Evolutionary conservation across 2,329 filamentous ascomycete genomes (phyloP).

Genomic region (Periconia digitata): DNA sequence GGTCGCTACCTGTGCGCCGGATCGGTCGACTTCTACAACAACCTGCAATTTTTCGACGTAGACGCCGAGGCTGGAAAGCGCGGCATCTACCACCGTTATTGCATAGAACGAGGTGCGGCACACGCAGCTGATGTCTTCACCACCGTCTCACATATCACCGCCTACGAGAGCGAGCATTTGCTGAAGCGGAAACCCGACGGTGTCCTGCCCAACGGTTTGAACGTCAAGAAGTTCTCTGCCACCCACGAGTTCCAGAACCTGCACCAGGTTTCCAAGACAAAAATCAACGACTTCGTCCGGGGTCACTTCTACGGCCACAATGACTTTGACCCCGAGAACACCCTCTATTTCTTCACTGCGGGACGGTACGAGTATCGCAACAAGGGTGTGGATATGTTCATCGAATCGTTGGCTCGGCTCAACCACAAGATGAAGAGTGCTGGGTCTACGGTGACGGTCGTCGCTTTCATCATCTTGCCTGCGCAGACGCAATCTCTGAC

Average conservation of each 20-base stretch:
- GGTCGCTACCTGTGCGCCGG: slow-evolving; percentile 96
- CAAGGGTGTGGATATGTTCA: slow-evolving; percentile 99
- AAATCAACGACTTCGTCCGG: slow-evolving; percentile 96
- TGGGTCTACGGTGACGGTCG: slow-evolving; percentile 89
- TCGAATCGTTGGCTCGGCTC: slow-evolving; percentile 89
- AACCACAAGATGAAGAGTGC: slow-evolving; percentile 87
- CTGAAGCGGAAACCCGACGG: slow-evolving; percentile 97
- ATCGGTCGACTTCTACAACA: slow-evolving; percentile 99
- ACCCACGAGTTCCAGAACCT: slow-evolving; percentile 99
- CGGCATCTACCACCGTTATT: slow-evolving; percentile 97
- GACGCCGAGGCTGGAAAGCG: slow-evolving; percentile 96
- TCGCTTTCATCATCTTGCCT: slow-evolving; percentile 98
- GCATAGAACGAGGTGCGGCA: slow-evolving; percentile 90
- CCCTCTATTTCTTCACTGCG: slow-evolving; percentile 95
- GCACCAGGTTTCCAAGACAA: slow-evolving; percentile 94
- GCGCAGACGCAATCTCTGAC: slow-evolving; percentile 94
- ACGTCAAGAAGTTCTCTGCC: slow-evolving; percentile 97
- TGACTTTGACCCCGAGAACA: slow-evolving; percentile 95
- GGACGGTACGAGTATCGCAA: slow-evolving; percentile 98
- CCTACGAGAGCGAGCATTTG: slow-evolving; percentile 95
- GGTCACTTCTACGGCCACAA: slow-evolving; percentile 99
- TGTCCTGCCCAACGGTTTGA: slow-evolving; percentile 92
- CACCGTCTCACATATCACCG: slow-evolving; percentile 97
- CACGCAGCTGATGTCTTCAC: slow-evolving; percentile 97
- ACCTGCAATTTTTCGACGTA: slow-evolving; percentile 94